Evolutionary conservation across 2,329 filamentous ascomycete species (phyloP), one percentile per base, ranked within the genome.

Genomic region (Pseudocercospora pini-densiflorae): DNA sequence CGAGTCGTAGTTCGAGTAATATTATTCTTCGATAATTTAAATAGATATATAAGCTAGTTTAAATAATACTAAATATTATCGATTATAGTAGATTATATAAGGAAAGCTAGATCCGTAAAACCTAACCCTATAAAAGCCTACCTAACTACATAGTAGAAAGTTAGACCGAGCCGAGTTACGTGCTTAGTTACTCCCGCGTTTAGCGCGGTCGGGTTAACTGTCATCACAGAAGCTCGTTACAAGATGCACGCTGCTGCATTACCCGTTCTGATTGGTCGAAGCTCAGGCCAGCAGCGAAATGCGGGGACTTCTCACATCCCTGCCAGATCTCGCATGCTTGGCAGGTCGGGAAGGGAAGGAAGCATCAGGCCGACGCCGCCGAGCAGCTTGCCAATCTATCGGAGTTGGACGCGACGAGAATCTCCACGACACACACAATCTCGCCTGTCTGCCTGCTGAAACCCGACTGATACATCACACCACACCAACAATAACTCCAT

Each of bases 271-370:
- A 58, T 58, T 58, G 55, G 55, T 19, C 55, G 24, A 27, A 58
- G 55, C 55, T 40, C 24, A 21, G 27, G 7, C 27, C 23, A 31
- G 27, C 10, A 10, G 1, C 5, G 23, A 55, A 55, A 55, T 55
- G 51, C 51, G 51, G 51, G 51, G 51, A 14, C 24, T n/a, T n/a
- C 16, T n/a, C 16, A 31, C 47, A 55, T 55, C 51, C 51, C 51
- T 31, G 51, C 8, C 51, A 31, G 51, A 58, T 58, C 55, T 58
- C 27, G 53, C 53, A 29, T 57, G 53, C 55, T 19, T n/a, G 43
- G 55, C 7, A 12, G 14, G 51, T 40, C 19, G n/a, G 31, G 16
- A 23, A 33, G 53, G 29, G 14, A 23, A 58, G 55, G 55, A 43
- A 58, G 55, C 55, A 36, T 23, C 51, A 55, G 47, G 21, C 51